A percentile compares a stretch with the other conserved stretches of the same genome.
These are phyloP conservation scores for Chlamydomonas eustigma DNA, from an alignment of 139 green algal species.

Conservation along the genomic window DNA sequence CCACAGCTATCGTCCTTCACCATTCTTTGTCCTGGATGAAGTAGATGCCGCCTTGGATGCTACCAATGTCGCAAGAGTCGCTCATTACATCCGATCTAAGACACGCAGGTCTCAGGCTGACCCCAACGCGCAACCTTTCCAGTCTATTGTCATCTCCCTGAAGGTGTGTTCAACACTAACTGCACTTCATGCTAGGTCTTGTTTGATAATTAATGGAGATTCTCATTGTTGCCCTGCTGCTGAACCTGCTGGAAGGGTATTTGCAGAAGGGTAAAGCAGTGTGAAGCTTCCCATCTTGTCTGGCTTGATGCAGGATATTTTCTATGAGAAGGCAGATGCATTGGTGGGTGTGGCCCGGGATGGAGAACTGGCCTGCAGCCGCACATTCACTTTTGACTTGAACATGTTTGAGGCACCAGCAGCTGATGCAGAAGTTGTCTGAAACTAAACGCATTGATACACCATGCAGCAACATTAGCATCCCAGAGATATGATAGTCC, in stretches of 20 bases:
- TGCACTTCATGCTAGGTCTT: no score
- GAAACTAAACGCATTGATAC: no score
- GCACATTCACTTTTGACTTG: slow-evolving; percentile 82
- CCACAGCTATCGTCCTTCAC: slow-evolving; percentile 86
- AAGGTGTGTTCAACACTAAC: slow-evolving; percentile 74
- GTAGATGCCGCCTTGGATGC: slow-evolving; percentile 91
- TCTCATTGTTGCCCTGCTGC: background rate
- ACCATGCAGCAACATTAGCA: no score
- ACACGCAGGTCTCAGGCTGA: slow-evolving; percentile 38
- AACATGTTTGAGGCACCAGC: slow-evolving; percentile 46
- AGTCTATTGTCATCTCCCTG: slow-evolving; percentile 89
- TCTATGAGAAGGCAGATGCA: slow-evolving; percentile 92
- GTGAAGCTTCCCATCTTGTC: slow-evolving; percentile 58
- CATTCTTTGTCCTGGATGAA: slow-evolving; percentile 99
- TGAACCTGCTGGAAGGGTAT: background rate
- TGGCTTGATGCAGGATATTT: slow-evolving; percentile 87
- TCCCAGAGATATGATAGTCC: no score
- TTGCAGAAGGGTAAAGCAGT: background rate
- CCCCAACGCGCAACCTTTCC: slow-evolving; percentile 22
- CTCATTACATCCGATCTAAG: slow-evolving; percentile 81
- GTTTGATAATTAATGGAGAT: background rate
- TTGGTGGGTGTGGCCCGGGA: slow-evolving; percentile 86
- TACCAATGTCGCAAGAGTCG: slow-evolving; percentile 89
- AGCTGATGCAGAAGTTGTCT: no score
- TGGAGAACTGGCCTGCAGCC: slow-evolving; percentile 40